These are phyloP conservation scores for Penicillium goetzii DNA, from an alignment of 495 filamentous ascomycete species.

Conservation along the genomic window DNA sequence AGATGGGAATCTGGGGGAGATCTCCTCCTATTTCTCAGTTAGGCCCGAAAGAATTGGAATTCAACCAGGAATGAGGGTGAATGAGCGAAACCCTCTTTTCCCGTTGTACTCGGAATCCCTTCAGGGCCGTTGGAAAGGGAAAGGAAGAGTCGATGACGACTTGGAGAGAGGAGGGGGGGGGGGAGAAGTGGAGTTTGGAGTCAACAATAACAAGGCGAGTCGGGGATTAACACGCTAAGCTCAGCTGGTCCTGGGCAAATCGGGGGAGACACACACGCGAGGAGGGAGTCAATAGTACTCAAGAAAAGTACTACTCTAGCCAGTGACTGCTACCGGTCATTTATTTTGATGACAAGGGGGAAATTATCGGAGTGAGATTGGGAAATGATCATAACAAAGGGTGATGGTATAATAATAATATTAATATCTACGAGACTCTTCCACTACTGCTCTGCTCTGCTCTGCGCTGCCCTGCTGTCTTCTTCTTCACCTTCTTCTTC, in stretches of 20 bases:
- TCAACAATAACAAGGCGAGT: slow-evolving; percentile 33
- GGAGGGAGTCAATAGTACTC: slow-evolving; percentile 27
- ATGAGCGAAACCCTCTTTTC: slow-evolving; percentile 11
- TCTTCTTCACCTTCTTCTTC: not conserved
- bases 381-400: not conserved
- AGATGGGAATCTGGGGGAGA: slow-evolving; percentile 13
- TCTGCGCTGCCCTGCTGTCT: too few relatives aligned
- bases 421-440: not conserved
- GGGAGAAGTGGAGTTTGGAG: slow-evolving; percentile 21
- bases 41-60: not conserved
- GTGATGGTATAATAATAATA: not conserved
- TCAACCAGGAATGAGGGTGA: slow-evolving; percentile 10
- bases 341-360: not conserved
- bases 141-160: slow-evolving; percentile 29
- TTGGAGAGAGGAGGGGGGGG: slow-evolving; percentile 10
- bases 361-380: not conserved
- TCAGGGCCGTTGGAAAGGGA: slow-evolving; percentile 33
- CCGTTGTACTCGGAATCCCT: slow-evolving; percentile 7
- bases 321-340: not conserved
- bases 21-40: not conserved
- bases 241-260: slow-evolving; percentile 26
- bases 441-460: not conserved
- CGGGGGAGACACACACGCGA: slow-evolving; percentile 28
- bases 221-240: slow-evolving; percentile 28
- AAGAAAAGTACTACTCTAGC: not conserved